A percentile compares a stretch with the other conserved stretches of the same genome.
These are phyloP conservation scores for Trichoderma sp. DNA, from an alignment of 2,329 filamentous ascomycete genomes.

Conservation along the genomic window DNA sequence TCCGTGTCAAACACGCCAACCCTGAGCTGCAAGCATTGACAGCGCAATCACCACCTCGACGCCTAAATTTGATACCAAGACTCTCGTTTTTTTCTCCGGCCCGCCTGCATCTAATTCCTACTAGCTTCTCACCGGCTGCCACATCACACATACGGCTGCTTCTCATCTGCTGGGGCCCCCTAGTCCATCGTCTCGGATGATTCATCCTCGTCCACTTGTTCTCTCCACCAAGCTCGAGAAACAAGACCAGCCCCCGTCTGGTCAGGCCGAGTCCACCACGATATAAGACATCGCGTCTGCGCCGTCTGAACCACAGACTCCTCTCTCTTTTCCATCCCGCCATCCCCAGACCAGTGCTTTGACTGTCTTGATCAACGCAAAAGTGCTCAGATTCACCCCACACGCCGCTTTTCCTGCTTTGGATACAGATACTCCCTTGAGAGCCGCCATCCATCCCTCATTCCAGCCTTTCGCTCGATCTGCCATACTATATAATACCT, in stretches of 20 bases:
- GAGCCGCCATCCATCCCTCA: slow-evolving; percentile 7
- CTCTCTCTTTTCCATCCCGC: not conserved
- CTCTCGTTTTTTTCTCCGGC: slow-evolving; percentile 4
- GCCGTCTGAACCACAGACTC: slow-evolving; percentile 12
- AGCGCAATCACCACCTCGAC: slow-evolving; percentile 16
- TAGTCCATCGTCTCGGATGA: not conserved
- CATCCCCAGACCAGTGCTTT: not conserved
- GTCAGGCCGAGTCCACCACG: slow-evolving; percentile 10
- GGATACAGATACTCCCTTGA: slow-evolving; percentile 15
- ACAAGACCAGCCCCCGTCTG: not conserved
- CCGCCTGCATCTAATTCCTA: slow-evolving; percentile 17
- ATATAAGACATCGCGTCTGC: slow-evolving; percentile 22
- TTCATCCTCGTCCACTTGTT: not conserved
- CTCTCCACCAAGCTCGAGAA: not conserved
- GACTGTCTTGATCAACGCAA: slow-evolving; percentile 7
- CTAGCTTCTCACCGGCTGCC: slow-evolving; percentile 18
- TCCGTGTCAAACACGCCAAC: slow-evolving; percentile 15
- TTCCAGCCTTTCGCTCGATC: slow-evolving; percentile 15
- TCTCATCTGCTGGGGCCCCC: slow-evolving; percentile 15
- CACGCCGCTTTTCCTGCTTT: slow-evolving; percentile 18
- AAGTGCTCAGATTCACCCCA: slow-evolving; percentile 14
- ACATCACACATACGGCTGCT: slow-evolving; percentile 22
- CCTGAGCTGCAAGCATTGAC: slow-evolving; percentile 17
- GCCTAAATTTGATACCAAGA: slow-evolving; percentile 7
- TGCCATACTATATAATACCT: not conserved